Evolutionary conservation across 2,329 filamentous ascomycete genomes (phyloP), one percentile per base, ranked within the genome.

Genomic region (Botryosphaeria dothidea): DNA sequence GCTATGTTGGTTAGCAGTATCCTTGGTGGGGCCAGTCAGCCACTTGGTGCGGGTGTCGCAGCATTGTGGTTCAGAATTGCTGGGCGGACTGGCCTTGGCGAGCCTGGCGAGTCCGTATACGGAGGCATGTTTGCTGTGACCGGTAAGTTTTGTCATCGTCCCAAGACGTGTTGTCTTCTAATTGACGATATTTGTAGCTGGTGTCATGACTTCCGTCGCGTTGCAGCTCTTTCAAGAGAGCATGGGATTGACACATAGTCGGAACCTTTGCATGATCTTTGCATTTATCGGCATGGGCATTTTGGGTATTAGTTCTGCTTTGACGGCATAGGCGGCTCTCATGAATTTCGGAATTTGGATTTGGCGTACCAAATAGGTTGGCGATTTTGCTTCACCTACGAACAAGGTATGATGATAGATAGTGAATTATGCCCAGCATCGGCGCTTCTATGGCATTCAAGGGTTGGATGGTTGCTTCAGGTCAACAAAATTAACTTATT

Each of bases 121-220:
- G 92, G 89, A 0, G 86, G 86, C 61, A 89, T 98, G 79, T 99
- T 99, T 80, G 93, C 92, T 6, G 82, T 89, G 9, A 98, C 94
- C 0, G 60, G 67, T 70, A 65, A 67, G 69, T 51, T 27, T 31
- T n/a, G 11, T 5, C 4, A 27, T 4, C 2, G 4, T 7, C 15
- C 5, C 3, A 2, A 6, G 45, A 54, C n/a, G 15, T 21, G 1
- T 38, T 4, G n/a, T 8, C 6, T 25, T 11, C 2, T 27, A n/a
- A 21, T 23, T 45, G 48, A 48, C 31, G 6, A 23, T 21, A 27
- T 41, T 38, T 41, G 63, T 27, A 57, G 89, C 93, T 0, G 95
- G 95, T 1, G 96, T 99, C 71, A 98, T 99, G 95, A 90, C 92
- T 29, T 95, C 91, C 71, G 95, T 99, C 31, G 93, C 90, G 2